Evolutionary conservation across 495 filamentous ascomycete genomes (phyloP).

Genomic region (Aspergillus baeticus): DNA sequence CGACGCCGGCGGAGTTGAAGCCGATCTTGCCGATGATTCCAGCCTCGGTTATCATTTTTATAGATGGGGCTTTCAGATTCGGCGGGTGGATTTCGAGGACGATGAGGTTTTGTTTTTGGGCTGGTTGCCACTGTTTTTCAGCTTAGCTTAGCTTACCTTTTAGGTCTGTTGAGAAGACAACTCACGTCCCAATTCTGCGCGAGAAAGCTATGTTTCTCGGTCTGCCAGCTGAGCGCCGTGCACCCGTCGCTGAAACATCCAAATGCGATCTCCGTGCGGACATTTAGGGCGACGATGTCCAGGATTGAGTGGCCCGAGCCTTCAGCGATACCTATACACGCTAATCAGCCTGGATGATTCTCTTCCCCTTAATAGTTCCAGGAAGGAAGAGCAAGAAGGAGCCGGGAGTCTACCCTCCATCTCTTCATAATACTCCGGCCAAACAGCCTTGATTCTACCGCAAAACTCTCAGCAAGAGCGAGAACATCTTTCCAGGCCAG

Average conservation of each 20-base stretch:
- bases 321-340: not conserved
- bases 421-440: not conserved
- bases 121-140: slow-evolving; percentile 5
- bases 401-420: slow-evolving; percentile 1
- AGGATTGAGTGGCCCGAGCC: not conserved
- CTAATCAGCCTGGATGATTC: no score
- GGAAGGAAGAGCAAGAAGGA: no score
- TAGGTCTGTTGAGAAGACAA: no score
- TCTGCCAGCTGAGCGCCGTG: slow-evolving; percentile 8
- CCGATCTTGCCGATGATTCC: slow-evolving; percentile 63
- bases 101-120: slow-evolving; percentile 9
- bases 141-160: not conserved
- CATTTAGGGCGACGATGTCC: slow-evolving; percentile 10
- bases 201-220: not conserved
- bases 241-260: slow-evolving; percentile 9
- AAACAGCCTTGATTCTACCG: not conserved
- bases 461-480: not conserved
- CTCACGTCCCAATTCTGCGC: slow-evolving; percentile 16
- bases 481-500: not conserved
- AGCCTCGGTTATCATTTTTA: slow-evolving; percentile 36
- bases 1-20: slow-evolving; percentile 52
- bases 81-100: slow-evolving; percentile 21
- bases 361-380: no score
- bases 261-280: slow-evolving; percentile 10
- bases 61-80: not conserved